Conservation (phyloP, 1,284 basidiomycete species). For the Dichomitus squalens region DNA sequence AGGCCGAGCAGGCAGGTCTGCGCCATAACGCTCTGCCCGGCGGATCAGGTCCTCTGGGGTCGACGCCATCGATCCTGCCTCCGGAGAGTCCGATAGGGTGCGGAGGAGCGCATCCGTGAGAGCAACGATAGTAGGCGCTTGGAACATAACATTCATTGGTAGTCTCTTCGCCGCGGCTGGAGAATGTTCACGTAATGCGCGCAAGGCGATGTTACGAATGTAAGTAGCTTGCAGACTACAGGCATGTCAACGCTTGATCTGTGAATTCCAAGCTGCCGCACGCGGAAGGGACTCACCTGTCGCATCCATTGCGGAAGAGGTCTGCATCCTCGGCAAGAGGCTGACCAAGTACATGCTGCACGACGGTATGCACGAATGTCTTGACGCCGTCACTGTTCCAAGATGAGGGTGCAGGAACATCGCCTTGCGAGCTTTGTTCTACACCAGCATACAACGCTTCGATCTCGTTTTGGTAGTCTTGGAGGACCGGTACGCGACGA, state of each 20-base stretch:
- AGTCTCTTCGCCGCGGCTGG: slow-evolving; percentile 17
- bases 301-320: slow-evolving; percentile 41
- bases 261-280: background rate
- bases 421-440: slow-evolving; percentile 26
- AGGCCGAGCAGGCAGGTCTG: slow-evolving; percentile 4
- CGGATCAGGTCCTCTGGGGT: slow-evolving; percentile 11
- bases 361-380: slow-evolving; percentile 29
- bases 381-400: slow-evolving; percentile 30
- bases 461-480: slow-evolving; percentile 35
- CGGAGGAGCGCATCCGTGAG: slow-evolving; percentile 30
- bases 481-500: slow-evolving; percentile 31
- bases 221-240: slow-evolving; percentile 37
- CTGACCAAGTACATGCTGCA: slow-evolving; percentile 26
- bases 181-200: slow-evolving; percentile 24
- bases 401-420: slow-evolving; percentile 22
- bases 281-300: slow-evolving; percentile 35
- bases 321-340: slow-evolving; percentile 33
- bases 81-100: slow-evolving; percentile 19
- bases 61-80: slow-evolving; percentile 5
- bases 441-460: slow-evolving; percentile 34
- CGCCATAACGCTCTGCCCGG: slow-evolving; percentile 10
- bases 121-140: slow-evolving; percentile 34
- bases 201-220: slow-evolving; percentile 36
- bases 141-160: slow-evolving; percentile 38
- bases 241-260: background rate